Evolutionary conservation across 805 yeast species (phyloP).

Genomic region (Candida tibetensis): DNA sequence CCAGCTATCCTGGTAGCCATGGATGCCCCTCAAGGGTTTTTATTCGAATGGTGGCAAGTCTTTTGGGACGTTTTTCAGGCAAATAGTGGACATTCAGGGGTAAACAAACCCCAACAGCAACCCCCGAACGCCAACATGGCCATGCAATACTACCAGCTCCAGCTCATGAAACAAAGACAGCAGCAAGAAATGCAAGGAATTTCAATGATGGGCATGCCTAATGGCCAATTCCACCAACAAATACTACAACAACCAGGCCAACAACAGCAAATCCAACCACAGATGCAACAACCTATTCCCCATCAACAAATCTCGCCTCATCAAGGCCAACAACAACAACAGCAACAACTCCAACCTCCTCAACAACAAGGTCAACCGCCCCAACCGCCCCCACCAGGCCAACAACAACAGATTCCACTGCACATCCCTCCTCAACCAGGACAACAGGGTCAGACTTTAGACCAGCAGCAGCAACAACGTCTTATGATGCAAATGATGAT

Average conservation of each 20-base stretch:
- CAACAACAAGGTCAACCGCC: constrained; percentile 19
- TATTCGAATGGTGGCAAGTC: constrained; percentile 94
- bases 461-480: constrained; percentile 18
- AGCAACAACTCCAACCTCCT: constrained; percentile 13
- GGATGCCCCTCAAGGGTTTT: constrained; percentile 85
- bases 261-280: constrained; percentile 13
- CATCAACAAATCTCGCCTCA: constrained; percentile 6
- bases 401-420: constrained; percentile 17
- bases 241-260: constrained; percentile 11
- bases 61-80: constrained; percentile 94
- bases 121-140: constrained; percentile 58
- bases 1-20: constrained; percentile 54
- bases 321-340: constrained; percentile 5
- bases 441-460: constrained; percentile 10
- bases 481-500: constrained; percentile 24
- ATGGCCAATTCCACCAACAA: constrained; percentile 6
- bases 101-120: constrained; percentile 30
- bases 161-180: constrained; percentile 56
- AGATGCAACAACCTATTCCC: constrained; percentile 10
- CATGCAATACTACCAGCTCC: constrained; percentile 66
- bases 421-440: constrained; percentile 8
- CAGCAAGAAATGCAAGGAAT: constrained; percentile 49
- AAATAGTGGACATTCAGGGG: constrained; percentile 38
- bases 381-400: constrained; percentile 30
- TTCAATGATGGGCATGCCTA: constrained; percentile 13